Evolutionary conservation across 1,284 basidiomycete genomes (phyloP).

Genomic region (Xerocomus nothofagi): DNA sequence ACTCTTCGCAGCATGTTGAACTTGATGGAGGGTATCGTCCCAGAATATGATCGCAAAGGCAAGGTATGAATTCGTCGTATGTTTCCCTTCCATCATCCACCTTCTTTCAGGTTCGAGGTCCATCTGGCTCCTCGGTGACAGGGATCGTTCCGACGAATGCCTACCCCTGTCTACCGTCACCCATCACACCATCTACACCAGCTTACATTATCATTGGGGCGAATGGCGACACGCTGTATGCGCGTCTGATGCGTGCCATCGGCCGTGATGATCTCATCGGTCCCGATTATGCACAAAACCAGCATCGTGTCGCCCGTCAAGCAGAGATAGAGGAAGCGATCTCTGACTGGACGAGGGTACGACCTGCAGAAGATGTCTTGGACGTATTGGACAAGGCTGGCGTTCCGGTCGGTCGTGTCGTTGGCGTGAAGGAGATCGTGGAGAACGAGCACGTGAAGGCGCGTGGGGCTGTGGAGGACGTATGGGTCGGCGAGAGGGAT

Average conservation of each 20-base stretch:
- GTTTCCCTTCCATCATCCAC: background rate
- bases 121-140: slow-evolving; percentile 70
- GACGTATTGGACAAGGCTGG: slow-evolving; percentile 43
- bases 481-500: slow-evolving; percentile 47
- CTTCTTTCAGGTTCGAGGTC: slow-evolving; percentile 53
- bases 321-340: slow-evolving; percentile 64
- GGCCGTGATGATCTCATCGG: slow-evolving; percentile 59
- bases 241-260: slow-evolving; percentile 60
- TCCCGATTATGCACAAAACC: slow-evolving; percentile 56
- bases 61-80: slow-evolving; percentile 42
- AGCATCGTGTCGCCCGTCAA: slow-evolving; percentile 57
- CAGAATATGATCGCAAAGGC: slow-evolving; percentile 71
- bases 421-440: slow-evolving; percentile 59
- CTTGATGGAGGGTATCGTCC: slow-evolving; percentile 73
- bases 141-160: slow-evolving; percentile 74
- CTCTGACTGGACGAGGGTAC: slow-evolving; percentile 52
- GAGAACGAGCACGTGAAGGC: slow-evolving; percentile 55
- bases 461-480: slow-evolving; percentile 58
- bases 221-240: slow-evolving; percentile 69
- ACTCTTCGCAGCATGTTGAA: slow-evolving; percentile 56
- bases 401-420: slow-evolving; percentile 64
- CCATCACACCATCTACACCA: slow-evolving; percentile 41
- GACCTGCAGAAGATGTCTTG: slow-evolving; percentile 46
- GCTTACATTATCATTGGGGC: slow-evolving; percentile 68
- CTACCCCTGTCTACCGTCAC: slow-evolving; percentile 58